Conservation (phyloP, 768 basidiomycete genomes). For the Collybia sp. region DNA sequence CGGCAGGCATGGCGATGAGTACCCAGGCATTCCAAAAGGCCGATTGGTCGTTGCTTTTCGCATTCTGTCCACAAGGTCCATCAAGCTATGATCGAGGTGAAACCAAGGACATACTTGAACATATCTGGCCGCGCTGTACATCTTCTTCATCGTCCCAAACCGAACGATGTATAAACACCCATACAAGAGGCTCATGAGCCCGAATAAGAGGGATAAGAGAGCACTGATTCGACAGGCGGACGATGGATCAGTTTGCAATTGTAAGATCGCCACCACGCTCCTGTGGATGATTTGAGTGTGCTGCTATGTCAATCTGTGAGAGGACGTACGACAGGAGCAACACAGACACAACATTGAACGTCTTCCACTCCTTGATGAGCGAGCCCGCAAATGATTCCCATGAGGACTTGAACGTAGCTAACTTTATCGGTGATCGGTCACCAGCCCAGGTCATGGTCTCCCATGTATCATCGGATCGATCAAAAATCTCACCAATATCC, state of each 20-base stretch:
- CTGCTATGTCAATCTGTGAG: background rate
- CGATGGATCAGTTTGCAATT: slow-evolving; percentile 47
- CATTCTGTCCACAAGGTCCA: slow-evolving; percentile 39
- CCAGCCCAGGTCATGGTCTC: background rate
- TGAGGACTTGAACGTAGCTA: slow-evolving; percentile 25
- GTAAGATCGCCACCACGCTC: slow-evolving; percentile 68
- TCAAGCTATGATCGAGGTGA: background rate
- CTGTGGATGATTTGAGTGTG: slow-evolving; percentile 24
- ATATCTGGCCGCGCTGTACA: slow-evolving; percentile 69
- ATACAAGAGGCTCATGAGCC: slow-evolving; percentile 66
- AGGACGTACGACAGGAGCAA: slow-evolving; percentile 39
- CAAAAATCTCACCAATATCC: background rate
- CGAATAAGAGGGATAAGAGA: slow-evolving; percentile 59
- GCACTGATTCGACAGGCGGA: slow-evolving; percentile 53
- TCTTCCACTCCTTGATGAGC: slow-evolving; percentile 72
- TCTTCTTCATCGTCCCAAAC: slow-evolving; percentile 68
- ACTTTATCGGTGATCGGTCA: background rate
- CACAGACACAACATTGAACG: slow-evolving; percentile 68
- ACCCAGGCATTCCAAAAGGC: slow-evolving; percentile 35
- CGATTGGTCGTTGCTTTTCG: slow-evolving; percentile 25
- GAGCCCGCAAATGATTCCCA: slow-evolving; percentile 76
- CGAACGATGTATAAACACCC: slow-evolving; percentile 73
- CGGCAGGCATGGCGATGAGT: slow-evolving; percentile 42
- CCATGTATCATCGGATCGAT: background rate
- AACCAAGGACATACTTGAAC: slow-evolving; percentile 45